Evolutionary conservation across 768 basidiomycete species (phyloP), one percentile per base, ranked within the genome.

Genomic region (Coprinellus aureogranulatus): DNA sequence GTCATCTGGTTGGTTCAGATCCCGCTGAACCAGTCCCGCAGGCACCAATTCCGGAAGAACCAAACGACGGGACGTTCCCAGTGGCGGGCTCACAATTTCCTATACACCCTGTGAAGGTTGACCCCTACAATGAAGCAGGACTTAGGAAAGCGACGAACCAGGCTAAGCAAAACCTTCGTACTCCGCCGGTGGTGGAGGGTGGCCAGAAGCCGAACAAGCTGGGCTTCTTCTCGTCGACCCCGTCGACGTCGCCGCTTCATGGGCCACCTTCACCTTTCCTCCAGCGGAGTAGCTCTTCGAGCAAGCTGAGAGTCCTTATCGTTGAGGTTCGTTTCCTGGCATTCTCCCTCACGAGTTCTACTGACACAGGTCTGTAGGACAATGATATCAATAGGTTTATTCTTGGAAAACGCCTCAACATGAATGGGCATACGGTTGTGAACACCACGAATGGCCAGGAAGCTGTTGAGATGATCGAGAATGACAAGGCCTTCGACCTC

Each of bases 391-490:
- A 93, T 66, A 82, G 85, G 9, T 80, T 75, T 49, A 84, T 93
- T 22, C 76, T 93, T 0, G 77, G 79, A 6, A 90, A 90, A 66
- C 78, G 89, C 12, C 74, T 94, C 49, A 75, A 76, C 14, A 73
- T 84, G 60, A 86, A 85, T 63, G 87, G 86, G 0, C 88, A 92
- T 60, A 76, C 68, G 12, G 87, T 91, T 4, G 73, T 84, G 10
- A 80, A 81, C 53, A 83, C 84, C 1, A 84, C 81, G 1, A 90
- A 94, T 65, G 90, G 92, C 2, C 88, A 88, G 68, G 89, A 91
- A 63, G 85, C 82, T 0, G 74, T 90, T 1, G 84, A 89, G 34
- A 75, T 77, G 59, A 72, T 90, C 25, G 68, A 77, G 53, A 65
- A 70, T 0, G 88, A 90, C 66, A 73, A 75, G 39, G 74, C 79